phyloP scores from a whole-genome alignment of 148 eudicot species.

The Heliamphora exappendiculata region DNA sequence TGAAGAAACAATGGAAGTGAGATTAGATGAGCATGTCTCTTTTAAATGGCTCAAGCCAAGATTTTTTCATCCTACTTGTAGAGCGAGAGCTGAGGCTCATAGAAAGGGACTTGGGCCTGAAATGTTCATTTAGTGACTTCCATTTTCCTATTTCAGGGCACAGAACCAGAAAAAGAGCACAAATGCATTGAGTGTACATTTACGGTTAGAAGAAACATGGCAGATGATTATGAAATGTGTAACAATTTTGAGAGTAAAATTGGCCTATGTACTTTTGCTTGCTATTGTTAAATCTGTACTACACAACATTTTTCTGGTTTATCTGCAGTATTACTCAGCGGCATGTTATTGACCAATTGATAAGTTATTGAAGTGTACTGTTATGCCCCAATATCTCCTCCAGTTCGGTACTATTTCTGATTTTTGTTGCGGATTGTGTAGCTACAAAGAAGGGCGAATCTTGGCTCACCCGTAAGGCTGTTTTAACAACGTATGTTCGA shows the following conservation, averaged over 20 bases:
- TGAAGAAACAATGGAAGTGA: background rate
- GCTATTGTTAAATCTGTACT: background rate
- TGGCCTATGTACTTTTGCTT: background rate
- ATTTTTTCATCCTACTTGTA: background rate
- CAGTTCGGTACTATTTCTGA: background rate
- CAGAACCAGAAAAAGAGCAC: background rate
- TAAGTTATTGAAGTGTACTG: background rate
- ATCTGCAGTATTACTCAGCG: background rate
- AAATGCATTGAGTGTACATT: background rate
- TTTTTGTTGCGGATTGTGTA: background rate
- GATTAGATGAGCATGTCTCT: background rate
- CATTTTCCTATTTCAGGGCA: background rate
- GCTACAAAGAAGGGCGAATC: no score
- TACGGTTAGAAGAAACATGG: background rate
- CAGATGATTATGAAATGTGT: background rate
- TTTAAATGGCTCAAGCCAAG: background rate
- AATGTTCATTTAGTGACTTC: background rate
- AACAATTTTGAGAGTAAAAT: background rate
- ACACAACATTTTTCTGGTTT: background rate
- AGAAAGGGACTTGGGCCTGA: conserved; percentile 6
- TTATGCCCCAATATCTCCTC: background rate
- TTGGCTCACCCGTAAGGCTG: no score
- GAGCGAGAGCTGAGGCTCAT: background rate
- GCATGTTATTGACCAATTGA: background rate
- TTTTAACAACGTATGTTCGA: no score